Conservation (phyloP, 257 asterid genomes). For the Solanum megistacrolobum region DNA sequence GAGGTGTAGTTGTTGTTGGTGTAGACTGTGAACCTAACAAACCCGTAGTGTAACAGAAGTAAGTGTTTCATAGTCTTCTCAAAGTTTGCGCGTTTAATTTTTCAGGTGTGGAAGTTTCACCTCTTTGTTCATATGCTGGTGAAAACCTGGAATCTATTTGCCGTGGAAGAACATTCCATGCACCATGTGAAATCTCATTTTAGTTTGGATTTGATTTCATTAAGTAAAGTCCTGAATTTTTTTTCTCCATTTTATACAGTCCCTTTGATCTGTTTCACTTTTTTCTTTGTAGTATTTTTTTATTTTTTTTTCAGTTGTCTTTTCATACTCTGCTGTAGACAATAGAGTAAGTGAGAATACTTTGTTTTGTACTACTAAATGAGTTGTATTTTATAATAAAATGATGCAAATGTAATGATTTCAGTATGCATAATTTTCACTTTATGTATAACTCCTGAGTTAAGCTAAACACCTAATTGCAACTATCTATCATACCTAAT, state of each 20-base stretch:
- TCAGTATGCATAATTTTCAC: neutral
- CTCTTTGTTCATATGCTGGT: constrained; percentile 88
- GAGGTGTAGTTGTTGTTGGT: neutral
- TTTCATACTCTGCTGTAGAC: neutral
- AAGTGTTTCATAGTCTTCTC: neutral
- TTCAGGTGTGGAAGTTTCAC: constrained; percentile 91
- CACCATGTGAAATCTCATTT: constrained; percentile 87
- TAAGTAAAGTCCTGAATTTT: neutral
- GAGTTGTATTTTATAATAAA: neutral
- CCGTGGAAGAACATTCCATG: constrained; percentile 91
- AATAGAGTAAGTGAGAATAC: neutral
- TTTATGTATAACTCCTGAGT: too few relatives aligned
- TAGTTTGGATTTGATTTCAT: constrained; percentile 20
- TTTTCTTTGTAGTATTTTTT: neutral
- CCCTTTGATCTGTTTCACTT: neutral
- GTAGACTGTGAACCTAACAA: neutral
- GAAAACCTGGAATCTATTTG: constrained; percentile 92
- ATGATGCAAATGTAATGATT: neutral
- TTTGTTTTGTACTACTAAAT: neutral
- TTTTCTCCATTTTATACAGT: neutral
- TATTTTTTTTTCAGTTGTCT: neutral
- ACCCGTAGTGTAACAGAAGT: neutral
- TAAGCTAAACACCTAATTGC: neutral
- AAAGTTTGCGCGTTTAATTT: neutral
- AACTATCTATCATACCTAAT: neutral